Base-by-base conservation (phyloP, 345 rosid genomes). In the Trapa bicornis region DNA sequence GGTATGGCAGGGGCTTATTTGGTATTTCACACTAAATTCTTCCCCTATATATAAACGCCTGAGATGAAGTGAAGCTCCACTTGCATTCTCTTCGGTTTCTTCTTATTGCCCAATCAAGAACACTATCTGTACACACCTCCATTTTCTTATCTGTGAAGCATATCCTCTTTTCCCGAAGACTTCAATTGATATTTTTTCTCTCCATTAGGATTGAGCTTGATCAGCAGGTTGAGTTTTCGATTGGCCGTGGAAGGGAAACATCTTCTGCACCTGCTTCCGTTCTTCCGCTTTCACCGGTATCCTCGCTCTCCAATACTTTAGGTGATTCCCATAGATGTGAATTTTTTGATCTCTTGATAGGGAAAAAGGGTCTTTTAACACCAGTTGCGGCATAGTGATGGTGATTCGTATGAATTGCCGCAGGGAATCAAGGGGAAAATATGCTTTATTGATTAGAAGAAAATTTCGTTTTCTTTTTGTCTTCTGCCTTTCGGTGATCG, bases 1-100 rank as follows among this genome's bases (percentile, higher is more conserved):
- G 29, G 29, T 22, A 22, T 22, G 29, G 29, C 29, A 22, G 29
- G 29, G 29, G 29, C 29, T 22, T 22, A 22, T 22, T 22, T 22
- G 29, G 29, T 22, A 22, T 22, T 22, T 22, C 29, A 22, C 29
- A 22, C 29, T 22, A 22, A 22, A 22, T 22, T 22, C 29, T 22
- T 22, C 29, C 29, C 29, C 67, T 64, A 62, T 62, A 50, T 22
- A 22, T 61, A 37, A 61, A 61, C 72, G 72, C 62, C 67, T 64
- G 71, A 1, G 37, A 32, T n/a, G 43, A 9, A 8, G 16, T 61
- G 29, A 22, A 22, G 29, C 29, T 43, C 52, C 36, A 35, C n/a
- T 65, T 65, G 12, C 48, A 11, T 6, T 5, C 63, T 35, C 35
- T 54, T n/a, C 48, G 11, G 1, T 22, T 54, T 10, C n/a, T 6